phyloP scores from a whole-genome alignment of 768 basidiomycete species.

The Cyclocybe cylindracea region DNA sequence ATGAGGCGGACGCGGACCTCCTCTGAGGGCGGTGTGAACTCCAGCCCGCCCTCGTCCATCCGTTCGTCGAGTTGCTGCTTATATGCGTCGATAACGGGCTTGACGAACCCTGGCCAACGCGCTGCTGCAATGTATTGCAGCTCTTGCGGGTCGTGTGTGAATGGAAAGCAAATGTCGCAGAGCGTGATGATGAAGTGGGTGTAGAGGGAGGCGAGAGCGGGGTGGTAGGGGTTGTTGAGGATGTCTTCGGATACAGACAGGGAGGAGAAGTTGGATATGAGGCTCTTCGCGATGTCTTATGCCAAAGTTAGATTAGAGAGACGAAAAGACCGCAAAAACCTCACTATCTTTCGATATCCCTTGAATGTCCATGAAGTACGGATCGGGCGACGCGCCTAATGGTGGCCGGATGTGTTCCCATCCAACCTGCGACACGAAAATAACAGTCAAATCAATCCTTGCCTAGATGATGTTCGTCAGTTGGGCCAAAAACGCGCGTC shows the following conservation, averaged over 20 bases:
- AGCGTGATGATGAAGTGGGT: slow-evolving; percentile 61
- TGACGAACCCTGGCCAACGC: slow-evolving; percentile 78
- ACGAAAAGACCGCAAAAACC: slow-evolving; percentile 11
- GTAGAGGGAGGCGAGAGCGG: slow-evolving; percentile 58
- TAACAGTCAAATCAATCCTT: slow-evolving; percentile 54
- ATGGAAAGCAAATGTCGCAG: slow-evolving; percentile 61
- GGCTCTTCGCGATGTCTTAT: slow-evolving; percentile 32
- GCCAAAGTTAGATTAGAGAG: background rate
- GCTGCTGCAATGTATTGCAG: slow-evolving; percentile 76
- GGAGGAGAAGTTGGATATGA: slow-evolving; percentile 39
- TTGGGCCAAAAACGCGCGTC: background rate
- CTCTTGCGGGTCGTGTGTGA: slow-evolving; percentile 67
- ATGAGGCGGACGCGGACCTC: slow-evolving; percentile 68
- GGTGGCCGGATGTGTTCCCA: slow-evolving; percentile 78
- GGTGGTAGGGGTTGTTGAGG: slow-evolving; percentile 46
- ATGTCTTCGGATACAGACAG: slow-evolving; percentile 12
- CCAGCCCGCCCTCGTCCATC: slow-evolving; percentile 23
- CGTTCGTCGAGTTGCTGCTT: slow-evolving; percentile 16
- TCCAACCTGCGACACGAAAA: slow-evolving; percentile 62
- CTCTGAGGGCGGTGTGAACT: slow-evolving; percentile 44
- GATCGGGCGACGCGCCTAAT: slow-evolving; percentile 70
- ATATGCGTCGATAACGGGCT: slow-evolving; percentile 62
- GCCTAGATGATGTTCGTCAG: slow-evolving; percentile 39
- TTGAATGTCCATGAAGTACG: slow-evolving; percentile 62
- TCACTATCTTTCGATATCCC: slow-evolving; percentile 59